Evolutionary conservation across 495 filamentous ascomycete species (phyloP).

Genomic region (Glarea lozoyensis): DNA sequence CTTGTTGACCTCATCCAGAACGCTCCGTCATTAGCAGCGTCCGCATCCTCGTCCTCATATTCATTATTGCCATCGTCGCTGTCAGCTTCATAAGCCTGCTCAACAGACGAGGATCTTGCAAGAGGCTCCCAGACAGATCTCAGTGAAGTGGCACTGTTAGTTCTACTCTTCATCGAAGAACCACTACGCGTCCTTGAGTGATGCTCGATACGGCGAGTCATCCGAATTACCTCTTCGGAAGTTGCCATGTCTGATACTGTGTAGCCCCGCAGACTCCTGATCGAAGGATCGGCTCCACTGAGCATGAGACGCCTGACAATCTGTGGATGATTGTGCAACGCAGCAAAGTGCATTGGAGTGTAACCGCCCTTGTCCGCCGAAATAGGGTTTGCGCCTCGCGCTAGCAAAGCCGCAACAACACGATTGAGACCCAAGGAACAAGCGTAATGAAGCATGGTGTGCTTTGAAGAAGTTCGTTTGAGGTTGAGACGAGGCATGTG

Average conservation of each 20-base stretch:
- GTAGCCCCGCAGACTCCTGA: constrained; percentile 62
- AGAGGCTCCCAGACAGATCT: constrained; percentile 52
- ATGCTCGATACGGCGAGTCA: constrained; percentile 43
- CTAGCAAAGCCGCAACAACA: constrained; percentile 72
- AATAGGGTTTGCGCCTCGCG: constrained; percentile 70
- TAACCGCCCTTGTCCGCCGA: constrained; percentile 71
- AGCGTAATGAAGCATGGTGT: constrained; percentile 77
- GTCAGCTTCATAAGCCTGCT: constrained; percentile 28
- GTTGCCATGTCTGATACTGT: constrained; percentile 64
- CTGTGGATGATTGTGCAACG: constrained; percentile 64
- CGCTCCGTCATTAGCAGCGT: constrained; percentile 28
- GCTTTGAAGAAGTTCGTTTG: constrained; percentile 53
- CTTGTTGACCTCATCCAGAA: constrained; percentile 25
- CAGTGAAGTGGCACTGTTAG: constrained; percentile 57
- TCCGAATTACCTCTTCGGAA: constrained; percentile 47
- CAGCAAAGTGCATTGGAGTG: constrained; percentile 75
- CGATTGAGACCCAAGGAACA: constrained; percentile 66
- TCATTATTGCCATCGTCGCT: constrained; percentile 31
- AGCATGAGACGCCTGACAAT: constrained; percentile 69
- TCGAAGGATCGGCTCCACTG: constrained; percentile 60
- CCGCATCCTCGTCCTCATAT: constrained; percentile 26
- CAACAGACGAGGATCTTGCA: constrained; percentile 28
- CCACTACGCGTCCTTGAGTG: constrained; percentile 48
- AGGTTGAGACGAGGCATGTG: constrained; percentile 56
- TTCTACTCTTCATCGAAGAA: constrained; percentile 43